Evolutionary conservation across 768 basidiomycete species (phyloP), one percentile per base, ranked within the genome.

Genomic region (Leccinum variicolor): DNA sequence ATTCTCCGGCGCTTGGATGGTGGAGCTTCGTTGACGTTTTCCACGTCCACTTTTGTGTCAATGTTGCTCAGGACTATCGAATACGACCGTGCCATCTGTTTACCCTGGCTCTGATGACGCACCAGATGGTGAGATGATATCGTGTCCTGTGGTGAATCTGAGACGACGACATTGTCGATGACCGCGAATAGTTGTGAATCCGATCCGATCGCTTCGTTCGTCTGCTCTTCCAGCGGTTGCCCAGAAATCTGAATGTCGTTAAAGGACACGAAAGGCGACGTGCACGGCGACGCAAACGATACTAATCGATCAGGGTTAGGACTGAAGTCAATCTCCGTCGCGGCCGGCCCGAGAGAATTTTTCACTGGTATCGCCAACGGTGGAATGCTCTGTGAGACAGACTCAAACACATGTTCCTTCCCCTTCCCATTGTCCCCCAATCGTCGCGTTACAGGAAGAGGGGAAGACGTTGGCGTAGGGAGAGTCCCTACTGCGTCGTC

Each of bases 381-480:
- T 34, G 15, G 13, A n/a, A 36, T 15, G 19, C 17, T 25, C 19
- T 53, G 57, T 13, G 17, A 59, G 11, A 43, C 25, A 2, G 55
- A 14, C n/a, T 62, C 58, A 15, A 52, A 50, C 6, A 43, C 58
- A 21, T 19, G 36, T 3, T 41, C 59, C 50, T 61, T 60, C 4
- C 57, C 59, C 33, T 61, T 57, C 2, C 21, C 33, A 29, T 45
- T 48, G 5, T 17, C 29, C 15, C 50, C 48, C 3, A 61, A 14
- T 4, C 9, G 43, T 17, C 41, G 55, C 25, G 7, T 23, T 8
- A 15, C 33, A 5, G 46, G 29, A 15, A 55, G 47, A 29, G 68
- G 71, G 3, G 69, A 71, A 6, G 70, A 66, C 8, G 52, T 55
- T 6, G 72, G 70, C n/a, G 66, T 73, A 25, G 58, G 66, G 17